Conservation (phyloP, 2,329 filamentous ascomycete genomes). For the Grosmannia serpens region DNA sequence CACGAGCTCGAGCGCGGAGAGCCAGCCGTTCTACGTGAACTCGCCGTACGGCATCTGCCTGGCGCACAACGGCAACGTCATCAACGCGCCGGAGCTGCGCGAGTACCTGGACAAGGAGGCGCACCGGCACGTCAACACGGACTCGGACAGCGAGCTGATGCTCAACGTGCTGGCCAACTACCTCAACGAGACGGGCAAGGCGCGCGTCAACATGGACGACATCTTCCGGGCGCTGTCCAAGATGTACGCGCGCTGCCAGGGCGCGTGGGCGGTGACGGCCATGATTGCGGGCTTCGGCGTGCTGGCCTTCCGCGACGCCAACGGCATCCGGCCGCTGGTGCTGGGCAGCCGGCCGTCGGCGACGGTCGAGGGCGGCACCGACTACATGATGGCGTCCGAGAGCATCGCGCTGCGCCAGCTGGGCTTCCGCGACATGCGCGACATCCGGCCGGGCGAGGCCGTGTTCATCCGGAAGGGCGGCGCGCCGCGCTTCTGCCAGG, state of each 20-base stretch:
- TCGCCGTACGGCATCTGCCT: slow-evolving; percentile 71
- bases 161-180: slow-evolving; percentile 80
- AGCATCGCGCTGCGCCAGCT: slow-evolving; percentile 73
- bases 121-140: slow-evolving; percentile 79
- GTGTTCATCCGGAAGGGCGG: slow-evolving; percentile 55
- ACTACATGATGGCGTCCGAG: slow-evolving; percentile 81
- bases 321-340: slow-evolving; percentile 77
- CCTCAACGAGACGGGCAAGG: slow-evolving; percentile 72
- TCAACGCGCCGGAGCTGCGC: slow-evolving; percentile 61
- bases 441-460: slow-evolving; percentile 45
- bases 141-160: slow-evolving; percentile 76
- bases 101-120: slow-evolving; percentile 64
- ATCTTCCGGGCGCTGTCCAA: slow-evolving; percentile 60
- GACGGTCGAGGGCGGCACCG: slow-evolving; percentile 35
- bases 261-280: slow-evolving; percentile 71
- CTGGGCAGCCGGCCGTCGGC: slow-evolving; percentile 61
- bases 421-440: slow-evolving; percentile 62
- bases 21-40: slow-evolving; percentile 88
- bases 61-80: slow-evolving; percentile 81
- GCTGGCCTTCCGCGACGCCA: slow-evolving; percentile 63
- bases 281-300: slow-evolving; percentile 77
- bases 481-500: slow-evolving; percentile 62
- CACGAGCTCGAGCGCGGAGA: slow-evolving; percentile 68
- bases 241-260: slow-evolving; percentile 65
- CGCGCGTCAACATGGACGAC: slow-evolving; percentile 69